These are phyloP conservation scores for Lentinula aciculospora DNA, from an alignment of 768 basidiomycete species.

Conservation along the genomic window DNA sequence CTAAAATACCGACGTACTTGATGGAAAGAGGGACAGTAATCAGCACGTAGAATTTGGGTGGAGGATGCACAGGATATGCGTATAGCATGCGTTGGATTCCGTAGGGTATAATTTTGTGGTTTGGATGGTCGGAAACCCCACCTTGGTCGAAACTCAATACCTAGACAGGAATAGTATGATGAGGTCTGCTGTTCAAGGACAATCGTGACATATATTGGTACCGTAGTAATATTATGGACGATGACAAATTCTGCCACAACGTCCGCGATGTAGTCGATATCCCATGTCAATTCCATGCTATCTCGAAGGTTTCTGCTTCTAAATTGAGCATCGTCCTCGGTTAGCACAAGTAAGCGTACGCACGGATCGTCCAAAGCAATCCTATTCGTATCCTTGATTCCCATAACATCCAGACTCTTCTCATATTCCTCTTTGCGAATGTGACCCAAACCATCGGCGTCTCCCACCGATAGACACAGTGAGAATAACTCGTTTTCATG, in stretches of 20 bases:
- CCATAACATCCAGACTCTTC: constrained; percentile 46
- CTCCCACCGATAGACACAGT: constrained; percentile 72
- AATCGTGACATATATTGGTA: constrained; percentile 28
- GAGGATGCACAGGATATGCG: constrained; percentile 15
- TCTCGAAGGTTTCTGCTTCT: constrained; percentile 58
- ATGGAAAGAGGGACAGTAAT: constrained; percentile 45
- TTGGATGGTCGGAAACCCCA: constrained; percentile 84
- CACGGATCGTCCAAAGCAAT: constrained; percentile 66
- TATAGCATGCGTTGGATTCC: constrained; percentile 45
- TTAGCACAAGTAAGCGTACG: constrained; percentile 21
- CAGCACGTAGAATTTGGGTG: constrained; percentile 50
- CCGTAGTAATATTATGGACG: constrained; percentile 56
- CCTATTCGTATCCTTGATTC: constrained; percentile 36
- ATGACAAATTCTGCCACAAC: constrained; percentile 56
- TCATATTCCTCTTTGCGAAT: constrained; percentile 39
- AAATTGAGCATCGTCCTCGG: background rate
- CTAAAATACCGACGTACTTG: constrained; percentile 63
- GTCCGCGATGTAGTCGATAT: constrained; percentile 48
- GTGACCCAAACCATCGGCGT: constrained; percentile 55
- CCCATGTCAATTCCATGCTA: constrained; percentile 66
- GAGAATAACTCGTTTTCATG: constrained; percentile 34
- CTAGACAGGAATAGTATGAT: constrained; percentile 29
- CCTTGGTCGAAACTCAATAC: constrained; percentile 78
- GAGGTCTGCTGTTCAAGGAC: constrained; percentile 9
- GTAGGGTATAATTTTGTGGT: constrained; percentile 67